Evolutionary conservation across 371 early-diverging fungal genomes (phyloP).

Genomic region (Quaeritorhiza haematococci): DNA sequence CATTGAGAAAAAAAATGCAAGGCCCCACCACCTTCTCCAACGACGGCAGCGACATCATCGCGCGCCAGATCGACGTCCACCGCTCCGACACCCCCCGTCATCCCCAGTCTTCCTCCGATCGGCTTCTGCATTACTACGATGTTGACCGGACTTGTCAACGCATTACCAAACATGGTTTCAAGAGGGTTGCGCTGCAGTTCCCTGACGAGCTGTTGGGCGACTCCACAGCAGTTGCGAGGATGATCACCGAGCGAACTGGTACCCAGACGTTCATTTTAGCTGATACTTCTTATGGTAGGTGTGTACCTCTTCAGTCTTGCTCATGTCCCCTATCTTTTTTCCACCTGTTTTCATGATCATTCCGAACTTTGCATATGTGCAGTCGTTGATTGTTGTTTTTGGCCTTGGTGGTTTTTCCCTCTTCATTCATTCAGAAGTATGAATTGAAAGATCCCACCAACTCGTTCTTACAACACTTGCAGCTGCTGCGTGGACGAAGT

Average conservation of each 20-base stretch:
- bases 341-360: neutral
- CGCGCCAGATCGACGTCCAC: slow-evolving; percentile 48
- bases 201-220: slow-evolving; percentile 81
- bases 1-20: neutral
- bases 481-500: slow-evolving; percentile 96
- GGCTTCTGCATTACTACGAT: slow-evolving; percentile 58
- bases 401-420: neutral
- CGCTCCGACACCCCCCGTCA: slow-evolving; percentile 27
- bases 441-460: too few species aligned
- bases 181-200: slow-evolving; percentile 80
- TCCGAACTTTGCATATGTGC: neutral
- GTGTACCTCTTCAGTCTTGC: slow-evolving; percentile 3
- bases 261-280: slow-evolving; percentile 65
- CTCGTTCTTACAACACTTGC: too few species aligned
- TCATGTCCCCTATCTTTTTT: too few species aligned
- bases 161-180: slow-evolving; percentile 47
- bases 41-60: slow-evolving; percentile 59
- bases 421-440: neutral
- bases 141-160: slow-evolving; percentile 57
- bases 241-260: slow-evolving; percentile 41
- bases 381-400: neutral
- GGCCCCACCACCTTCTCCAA: slow-evolving; percentile 63
- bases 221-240: slow-evolving; percentile 57
- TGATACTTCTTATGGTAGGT: slow-evolving; percentile 89
- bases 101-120: slow-evolving; percentile 14